Percentiles rank a stretch among this genome's conserved stretches.
These are phyloP conservation scores for Saturnispora kantuleensis DNA, from an alignment of 805 yeast genomes.

Conservation along the genomic window DNA sequence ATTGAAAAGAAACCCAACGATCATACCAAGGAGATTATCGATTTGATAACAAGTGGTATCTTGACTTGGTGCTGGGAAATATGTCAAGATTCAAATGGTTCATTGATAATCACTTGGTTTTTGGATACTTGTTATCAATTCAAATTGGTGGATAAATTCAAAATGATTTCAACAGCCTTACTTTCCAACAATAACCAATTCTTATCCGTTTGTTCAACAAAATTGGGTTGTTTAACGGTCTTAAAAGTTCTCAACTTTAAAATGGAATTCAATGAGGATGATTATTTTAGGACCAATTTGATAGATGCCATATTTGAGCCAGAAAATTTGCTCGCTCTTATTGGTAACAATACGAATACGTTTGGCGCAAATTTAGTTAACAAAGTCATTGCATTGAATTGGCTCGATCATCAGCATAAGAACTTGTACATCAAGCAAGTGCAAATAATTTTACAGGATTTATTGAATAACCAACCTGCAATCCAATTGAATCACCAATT, in stretches of 20 bases:
- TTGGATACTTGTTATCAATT: conserved; percentile 65
- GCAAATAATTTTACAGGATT: conserved; percentile 49
- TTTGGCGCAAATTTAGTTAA: conserved; percentile 65
- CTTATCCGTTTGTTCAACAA: conserved; percentile 28
- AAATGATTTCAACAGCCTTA: conserved; percentile 34
- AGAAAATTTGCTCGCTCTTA: neutral
- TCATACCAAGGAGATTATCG: conserved; percentile 53
- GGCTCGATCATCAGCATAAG: conserved; percentile 47
- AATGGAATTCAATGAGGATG: conserved; percentile 22
- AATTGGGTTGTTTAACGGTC: conserved; percentile 74
- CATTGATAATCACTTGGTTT: conserved; percentile 86
- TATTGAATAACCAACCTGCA: conserved; percentile 49
- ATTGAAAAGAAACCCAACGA: conserved; percentile 4
- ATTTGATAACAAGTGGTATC: conserved; percentile 67
- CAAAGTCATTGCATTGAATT: conserved; percentile 68
- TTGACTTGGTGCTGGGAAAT: conserved; percentile 69
- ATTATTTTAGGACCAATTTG: conserved; percentile 1
- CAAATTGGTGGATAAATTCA: conserved; percentile 45
- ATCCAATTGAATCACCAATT: conserved; percentile 58
- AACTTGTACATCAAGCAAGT: conserved; percentile 52
- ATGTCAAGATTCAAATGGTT: conserved; percentile 78
- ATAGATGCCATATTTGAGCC: conserved; percentile 1
- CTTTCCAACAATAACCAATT: conserved; percentile 11
- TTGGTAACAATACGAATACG: neutral
- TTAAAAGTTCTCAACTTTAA: conserved; percentile 62